phyloP scores from a whole-genome alignment of 371 early-diverging fungal genomes.

The Mortierella polycephala region DNA sequence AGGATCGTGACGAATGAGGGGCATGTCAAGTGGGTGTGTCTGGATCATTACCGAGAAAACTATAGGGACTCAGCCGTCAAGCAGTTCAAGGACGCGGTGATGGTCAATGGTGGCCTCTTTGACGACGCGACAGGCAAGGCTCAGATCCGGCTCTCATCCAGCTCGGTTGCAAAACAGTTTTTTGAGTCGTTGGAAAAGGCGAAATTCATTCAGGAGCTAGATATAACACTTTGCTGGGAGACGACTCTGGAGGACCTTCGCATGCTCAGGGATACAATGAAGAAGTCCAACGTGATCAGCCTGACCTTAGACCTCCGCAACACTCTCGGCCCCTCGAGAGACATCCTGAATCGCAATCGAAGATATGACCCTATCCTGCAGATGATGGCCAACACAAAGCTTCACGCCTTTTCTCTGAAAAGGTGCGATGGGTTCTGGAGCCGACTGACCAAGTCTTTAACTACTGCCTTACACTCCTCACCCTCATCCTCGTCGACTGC shows the following conservation, averaged over 20 bases:
- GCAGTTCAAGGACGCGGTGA: conserved; percentile 20
- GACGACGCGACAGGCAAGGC: conserved; percentile 26
- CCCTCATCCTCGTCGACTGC: conserved; percentile 2
- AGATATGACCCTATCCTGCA: conserved; percentile 40
- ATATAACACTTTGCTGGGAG: conserved; percentile 28
- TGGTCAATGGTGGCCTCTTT: conserved; percentile 20
- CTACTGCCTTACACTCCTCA: not conserved
- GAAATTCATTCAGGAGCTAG: conserved; percentile 29
- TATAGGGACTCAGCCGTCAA: conserved; percentile 18
- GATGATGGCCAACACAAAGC: conserved; percentile 26
- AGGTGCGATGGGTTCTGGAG: conserved; percentile 40
- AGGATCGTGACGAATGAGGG: conserved; percentile 35
- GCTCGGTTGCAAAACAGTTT: conserved; percentile 23
- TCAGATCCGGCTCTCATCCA: conserved; percentile 12
- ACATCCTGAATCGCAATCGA: conserved; percentile 23
- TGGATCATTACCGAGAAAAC: conserved; percentile 40
- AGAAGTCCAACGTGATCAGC: conserved; percentile 21
- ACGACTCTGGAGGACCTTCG: conserved; percentile 26
- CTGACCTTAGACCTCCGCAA: conserved; percentile 23
- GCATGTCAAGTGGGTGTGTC: conserved; percentile 51
- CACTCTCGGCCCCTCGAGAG: conserved; percentile 23
- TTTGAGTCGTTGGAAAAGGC: conserved; percentile 29
- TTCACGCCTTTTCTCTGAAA: conserved; percentile 15
- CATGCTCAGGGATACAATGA: conserved; percentile 23
- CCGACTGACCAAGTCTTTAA: conserved; percentile 14